Percentiles rank a stretch among this genome's conserved stretches.
phyloP scores from a whole-genome alignment of 768 basidiomycete species.

The Boletus sensibilis region DNA sequence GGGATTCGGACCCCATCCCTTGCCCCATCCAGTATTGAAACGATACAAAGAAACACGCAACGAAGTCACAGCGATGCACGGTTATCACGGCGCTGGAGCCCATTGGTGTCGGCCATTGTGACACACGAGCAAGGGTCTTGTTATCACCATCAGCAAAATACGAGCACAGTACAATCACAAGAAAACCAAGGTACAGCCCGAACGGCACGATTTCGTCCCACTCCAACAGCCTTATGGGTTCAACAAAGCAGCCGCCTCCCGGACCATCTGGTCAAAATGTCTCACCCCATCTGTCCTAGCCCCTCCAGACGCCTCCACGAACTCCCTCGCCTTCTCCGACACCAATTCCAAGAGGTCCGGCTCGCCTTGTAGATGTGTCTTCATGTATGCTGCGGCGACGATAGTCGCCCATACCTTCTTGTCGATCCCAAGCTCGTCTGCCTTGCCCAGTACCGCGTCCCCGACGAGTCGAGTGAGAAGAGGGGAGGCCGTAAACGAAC shows the following conservation, averaged over 20 bases:
- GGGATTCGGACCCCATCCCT: too few species aligned
- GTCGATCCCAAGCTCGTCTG: constrained; percentile 31
- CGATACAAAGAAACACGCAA: too few species aligned
- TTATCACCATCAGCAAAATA: too few species aligned
- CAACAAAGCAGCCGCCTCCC: constrained; percentile 12
- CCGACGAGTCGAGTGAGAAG: constrained; percentile 40
- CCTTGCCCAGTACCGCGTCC: constrained; percentile 31
- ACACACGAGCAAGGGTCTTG: too few species aligned
- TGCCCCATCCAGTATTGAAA: too few species aligned
- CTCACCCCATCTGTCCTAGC: background rate
- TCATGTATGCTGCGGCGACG: constrained; percentile 46
- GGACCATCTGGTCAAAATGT: constrained; percentile 24
- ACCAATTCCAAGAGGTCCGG: constrained; percentile 45
- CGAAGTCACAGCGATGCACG: too few species aligned
- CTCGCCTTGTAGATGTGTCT: constrained; percentile 33
- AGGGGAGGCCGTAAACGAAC: constrained; percentile 43
- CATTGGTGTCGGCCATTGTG: too few species aligned
- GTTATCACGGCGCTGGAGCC: too few species aligned
- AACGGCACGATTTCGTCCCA: background rate
- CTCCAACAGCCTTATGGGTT: background rate
- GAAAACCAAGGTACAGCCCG: background rate
- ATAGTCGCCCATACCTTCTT: constrained; percentile 48
- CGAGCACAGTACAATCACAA: background rate
- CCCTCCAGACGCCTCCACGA: constrained; percentile 23
- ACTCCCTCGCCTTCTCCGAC: constrained; percentile 42